Evolutionary conservation across 768 basidiomycete genomes (phyloP), one percentile per base, ranked within the genome.

Genomic region (Agaricus blazei): DNA sequence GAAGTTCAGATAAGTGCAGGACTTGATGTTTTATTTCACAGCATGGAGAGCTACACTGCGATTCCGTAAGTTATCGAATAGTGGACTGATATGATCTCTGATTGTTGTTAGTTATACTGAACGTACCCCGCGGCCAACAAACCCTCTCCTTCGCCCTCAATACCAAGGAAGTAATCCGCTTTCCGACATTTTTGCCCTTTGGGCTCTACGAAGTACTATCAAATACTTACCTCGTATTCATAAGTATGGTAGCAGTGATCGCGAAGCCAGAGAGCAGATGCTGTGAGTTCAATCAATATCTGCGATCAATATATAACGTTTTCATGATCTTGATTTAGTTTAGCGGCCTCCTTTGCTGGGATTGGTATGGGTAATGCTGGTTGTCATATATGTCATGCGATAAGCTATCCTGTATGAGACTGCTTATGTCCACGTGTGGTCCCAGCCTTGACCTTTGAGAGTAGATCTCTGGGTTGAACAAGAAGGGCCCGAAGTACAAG

Each of bases 351-450:
- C 9, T 94, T 96, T 58, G 95, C 95, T 59, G 95, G 95, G 34
- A 96, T 96, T 44, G 94, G 95, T 1, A 95, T 95, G 62, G 93
- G 93, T 31, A 94, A 93, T 64, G 93, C 94, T 9, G 93, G 93
- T 4, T 90, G 93, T 3, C 93, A 94, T 69, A 65, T 95, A 50
- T 92, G 90, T 61, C 92, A 93, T 63, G 92, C 90, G 48, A 90
- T 92, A 77, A 90, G 88, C 63, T 91, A 91, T 62, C 90, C 89
- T 3, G 91, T 90, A 41, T 41, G 15, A 7, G n/a, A 2, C 40
- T 36, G 24, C n/a, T 31, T 45, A 14, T 41, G n/a, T 41, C 3
- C 9, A 34, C 11, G 7, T 34, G 34, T 34, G 34, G 34, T 11
- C 11, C 11, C 7, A 8, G 7, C 34, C 2, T 34, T 34, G 2